phyloP scores from a whole-genome alignment of 202 grass and related monocot species.

The Carex arenaria region DNA sequence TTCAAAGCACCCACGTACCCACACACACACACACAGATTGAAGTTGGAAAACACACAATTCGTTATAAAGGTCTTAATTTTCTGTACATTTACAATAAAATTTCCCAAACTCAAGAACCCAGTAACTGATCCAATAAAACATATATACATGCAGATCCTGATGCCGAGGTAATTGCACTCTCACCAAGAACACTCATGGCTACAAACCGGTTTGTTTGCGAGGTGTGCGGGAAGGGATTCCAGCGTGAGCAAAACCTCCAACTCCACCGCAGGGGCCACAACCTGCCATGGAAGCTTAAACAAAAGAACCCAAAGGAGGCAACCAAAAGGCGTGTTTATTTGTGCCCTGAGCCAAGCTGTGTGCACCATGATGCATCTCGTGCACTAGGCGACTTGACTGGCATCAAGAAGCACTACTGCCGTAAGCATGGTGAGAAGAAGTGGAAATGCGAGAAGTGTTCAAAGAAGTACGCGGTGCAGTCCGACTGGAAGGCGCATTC shows the following conservation, averaged over 20 bases:
- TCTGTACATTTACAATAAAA: background rate
- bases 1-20: background rate
- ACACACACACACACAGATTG: background rate
- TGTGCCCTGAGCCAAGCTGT: conserved; percentile 93
- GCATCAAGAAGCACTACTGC: conserved; percentile 98
- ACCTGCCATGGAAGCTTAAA: conserved; percentile 99
- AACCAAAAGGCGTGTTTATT: conserved; percentile 62
- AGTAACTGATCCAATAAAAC: background rate
- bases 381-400: conserved; percentile 87
- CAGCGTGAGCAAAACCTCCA: conserved; percentile 99
- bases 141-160: conserved; percentile 54
- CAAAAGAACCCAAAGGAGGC: conserved; percentile 90
- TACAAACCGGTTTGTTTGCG: conserved; percentile 97
- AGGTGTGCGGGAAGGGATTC: conserved; percentile 97
- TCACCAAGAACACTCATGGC: conserved; percentile 79
- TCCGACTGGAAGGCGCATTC: conserved; percentile 99
- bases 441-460: conserved; percentile 99
- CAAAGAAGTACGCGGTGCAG: conserved; percentile 95
- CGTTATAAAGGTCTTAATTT: background rate
- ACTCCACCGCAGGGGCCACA: conserved; percentile 94
- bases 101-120: background rate
- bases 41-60: background rate
- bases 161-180: conserved; percentile 92
- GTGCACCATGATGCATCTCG: conserved; percentile 93
- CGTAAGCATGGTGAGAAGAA: conserved; percentile 99